A percentile compares a stretch with the other conserved stretches of the same genome.
Evolutionary conservation across 495 filamentous ascomycete species (phyloP).

Genomic region (Penicillium canescens): DNA sequence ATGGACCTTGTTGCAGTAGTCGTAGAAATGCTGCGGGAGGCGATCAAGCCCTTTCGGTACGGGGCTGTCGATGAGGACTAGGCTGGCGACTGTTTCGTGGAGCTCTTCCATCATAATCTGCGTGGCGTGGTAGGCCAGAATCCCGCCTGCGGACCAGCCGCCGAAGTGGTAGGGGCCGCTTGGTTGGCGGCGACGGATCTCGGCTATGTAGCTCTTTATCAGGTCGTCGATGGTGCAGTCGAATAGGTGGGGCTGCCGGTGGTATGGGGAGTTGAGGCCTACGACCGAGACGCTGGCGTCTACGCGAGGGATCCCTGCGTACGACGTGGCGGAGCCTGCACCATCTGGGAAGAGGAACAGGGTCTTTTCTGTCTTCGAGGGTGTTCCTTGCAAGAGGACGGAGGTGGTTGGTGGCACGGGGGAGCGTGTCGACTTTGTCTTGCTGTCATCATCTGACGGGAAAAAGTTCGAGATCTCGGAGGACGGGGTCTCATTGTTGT

Average conservation of each 20-base stretch:
- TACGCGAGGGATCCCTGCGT: not conserved
- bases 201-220: not conserved
- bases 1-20: constrained; percentile 41
- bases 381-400: not conserved
- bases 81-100: not conserved
- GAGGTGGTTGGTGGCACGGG: not conserved
- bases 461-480: not conserved
- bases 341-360: constrained; percentile 9
- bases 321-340: not conserved
- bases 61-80: not conserved
- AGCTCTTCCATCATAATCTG: not conserved
- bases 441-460: not conserved
- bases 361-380: not conserved
- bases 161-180: not conserved
- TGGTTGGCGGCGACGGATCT: not conserved
- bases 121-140: not conserved
- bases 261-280: not conserved
- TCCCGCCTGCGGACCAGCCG: not conserved
- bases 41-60: constrained; percentile 24
- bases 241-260: not conserved
- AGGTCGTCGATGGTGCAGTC: not conserved
- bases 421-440: too few species aligned
- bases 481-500: not conserved
- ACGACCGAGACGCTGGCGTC: not conserved
- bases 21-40: constrained; percentile 28